Evolutionary conservation across 2,329 filamentous ascomycete species (phyloP), one percentile per base, ranked within the genome.

Genomic region (Aspergillus cejpii): DNA sequence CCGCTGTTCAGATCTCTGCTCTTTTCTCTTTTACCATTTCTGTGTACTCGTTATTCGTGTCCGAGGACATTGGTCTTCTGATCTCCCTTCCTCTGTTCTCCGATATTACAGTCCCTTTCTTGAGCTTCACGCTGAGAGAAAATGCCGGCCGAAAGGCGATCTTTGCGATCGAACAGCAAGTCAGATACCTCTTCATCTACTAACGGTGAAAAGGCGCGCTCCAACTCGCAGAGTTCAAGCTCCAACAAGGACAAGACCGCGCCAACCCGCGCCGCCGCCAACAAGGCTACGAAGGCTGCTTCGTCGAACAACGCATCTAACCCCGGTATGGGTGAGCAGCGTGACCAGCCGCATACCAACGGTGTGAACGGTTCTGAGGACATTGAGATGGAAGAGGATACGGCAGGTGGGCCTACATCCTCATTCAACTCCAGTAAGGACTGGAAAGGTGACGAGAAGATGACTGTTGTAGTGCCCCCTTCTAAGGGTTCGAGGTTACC

Each of bases 391-490:
- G 83, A 79, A 65, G 81, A 84, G 62, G 77, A 79, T 67, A 70
- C 69, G 61, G 65, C 71, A 58, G 75, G 77, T 64, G 64, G 63
- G 60, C 65, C 70, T 72, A 61, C 70, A 63, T 68, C 67, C 58
- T 65, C 63, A 59, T 61, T 76, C 59, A 85, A 85, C 72, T 70
- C 65, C 57, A 68, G 73, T 60, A 84, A 82, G 70, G 77, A 76
- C 58, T 84, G 83, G 72, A 81, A 88, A 61, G 82, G 77, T 60
- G 84, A 86, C 57, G 82, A 74, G 58, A 84, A 87, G 73, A 88
- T 88, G 83, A 88, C 84, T 40, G 84, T 88, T 53, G 84, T 89
- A 58, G 83, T 88, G 36, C 84, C 85, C 43, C 83, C 83, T 46
- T 79, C 82, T 53, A 87, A 87, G 74, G 72, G 73, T 59, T 71